Base-by-base conservation (phyloP, 768 basidiomycete species). In the Termitomyces sp. region DNA sequence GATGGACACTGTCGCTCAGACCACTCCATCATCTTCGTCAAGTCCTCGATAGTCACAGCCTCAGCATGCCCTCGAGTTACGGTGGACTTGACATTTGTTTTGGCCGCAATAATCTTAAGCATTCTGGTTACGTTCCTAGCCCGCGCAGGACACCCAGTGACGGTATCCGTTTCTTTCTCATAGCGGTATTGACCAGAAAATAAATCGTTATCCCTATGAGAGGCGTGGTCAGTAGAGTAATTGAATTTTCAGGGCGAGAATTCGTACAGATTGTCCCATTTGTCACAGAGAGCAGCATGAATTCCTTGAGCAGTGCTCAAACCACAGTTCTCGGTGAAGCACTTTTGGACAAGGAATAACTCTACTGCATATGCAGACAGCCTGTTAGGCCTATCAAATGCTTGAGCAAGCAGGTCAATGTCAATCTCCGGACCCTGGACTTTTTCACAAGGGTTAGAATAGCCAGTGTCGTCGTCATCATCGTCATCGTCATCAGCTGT, bases 11-110 rank as follows among this genome's bases (percentile, higher is more conserved):
- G 40, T 3, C n/a, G 30, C 22, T 67, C 54, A 9, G 72, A 76
- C 62, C 66, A 72, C 10, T 26, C 30, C 64, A 74, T 68, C 20
- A 71, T 44, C 26, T 46, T 55, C 24, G 60, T 27, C 36, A 75
- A 61, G 24, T 74, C 73, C 42, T 74, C 69, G 7, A 69, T 62
- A n/a, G 65, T 62, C 48, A 72, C 72, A 2, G 71, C 70, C 22
- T 69, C 64, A 0, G 71, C 72, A 59, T 77, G 73, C 34, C 66
- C 58, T 2, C 67, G 67, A 4, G 58, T 65, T 27, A 63, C 62
- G 0, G 65, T 68, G 40, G 69, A 61, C 45, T 9, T 61, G 14
- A 47, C 64, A 58, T 26, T 68, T 60, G 69, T 71, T 45, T 72
- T 45, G 0, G 64, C 62, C 32, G 68, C 65, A 6, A 72, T 44